phyloP scores from a whole-genome alignment of 2,329 filamentous ascomycete genomes.

The Metarhizium rileyi region DNA sequence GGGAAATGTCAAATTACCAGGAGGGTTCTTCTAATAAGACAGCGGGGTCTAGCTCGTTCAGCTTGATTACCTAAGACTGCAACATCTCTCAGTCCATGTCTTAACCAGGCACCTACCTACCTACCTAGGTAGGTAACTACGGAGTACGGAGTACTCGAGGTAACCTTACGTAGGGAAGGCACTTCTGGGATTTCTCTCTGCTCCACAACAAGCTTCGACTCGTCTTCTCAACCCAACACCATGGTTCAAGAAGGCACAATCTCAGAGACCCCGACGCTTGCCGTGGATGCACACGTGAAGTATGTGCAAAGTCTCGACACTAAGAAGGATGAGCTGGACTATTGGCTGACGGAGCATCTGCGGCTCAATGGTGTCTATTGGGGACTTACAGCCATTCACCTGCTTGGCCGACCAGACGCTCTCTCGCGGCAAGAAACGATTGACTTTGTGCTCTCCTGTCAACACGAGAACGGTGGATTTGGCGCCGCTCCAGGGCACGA shows the following conservation, averaged over 20 bases:
- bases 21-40: too few relatives aligned
- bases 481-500: slow-evolving; percentile 91
- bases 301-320: slow-evolving; percentile 92
- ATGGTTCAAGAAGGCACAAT: slow-evolving; percentile 19
- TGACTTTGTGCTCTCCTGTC: slow-evolving; percentile 90
- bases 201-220: background rate
- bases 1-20: too few relatives aligned
- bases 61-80: background rate
- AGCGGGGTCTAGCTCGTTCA: too few relatives aligned
- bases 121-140: too few relatives aligned
- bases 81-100: too few relatives aligned
- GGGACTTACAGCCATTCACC: slow-evolving; percentile 81
- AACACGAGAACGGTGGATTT: slow-evolving; percentile 82
- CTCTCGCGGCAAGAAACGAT: slow-evolving; percentile 74
- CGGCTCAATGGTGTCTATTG: slow-evolving; percentile 95
- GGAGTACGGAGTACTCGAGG: too few relatives aligned
- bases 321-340: slow-evolving; percentile 88
- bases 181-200: background rate
- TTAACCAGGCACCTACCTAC: too few relatives aligned
- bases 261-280: slow-evolving; percentile 34
- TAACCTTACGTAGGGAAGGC: too few relatives aligned
- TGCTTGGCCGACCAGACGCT: slow-evolving; percentile 71
- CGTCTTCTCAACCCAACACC: slow-evolving; percentile 6
- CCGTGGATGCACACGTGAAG: slow-evolving; percentile 60
- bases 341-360: slow-evolving; percentile 95